These are phyloP conservation scores for Pilaira anomala DNA, from an alignment of 192 early-diverging fungal genomes.

Conservation along the genomic window DNA sequence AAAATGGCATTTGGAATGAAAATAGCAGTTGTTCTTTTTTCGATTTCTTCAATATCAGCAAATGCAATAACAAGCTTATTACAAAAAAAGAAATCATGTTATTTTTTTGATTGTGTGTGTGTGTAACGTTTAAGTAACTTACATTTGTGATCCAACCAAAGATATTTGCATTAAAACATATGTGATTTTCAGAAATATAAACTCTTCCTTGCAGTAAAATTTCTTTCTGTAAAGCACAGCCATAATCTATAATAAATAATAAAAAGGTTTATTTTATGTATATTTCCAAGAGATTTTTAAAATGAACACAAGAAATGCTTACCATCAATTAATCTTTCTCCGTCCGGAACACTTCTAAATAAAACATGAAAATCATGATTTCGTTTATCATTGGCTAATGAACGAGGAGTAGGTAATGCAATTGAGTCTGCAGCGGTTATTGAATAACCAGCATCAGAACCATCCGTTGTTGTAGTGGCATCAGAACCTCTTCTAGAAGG, in stretches of 20 bases:
- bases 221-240: conserved; percentile 85
- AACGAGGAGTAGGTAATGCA: too few relatives aligned
- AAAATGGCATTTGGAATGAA: conserved; percentile 88
- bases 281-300: not conserved
- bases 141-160: conserved; percentile 86
- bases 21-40: conserved; percentile 80
- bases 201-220: conserved; percentile 83
- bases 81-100: not conserved
- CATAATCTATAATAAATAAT: conserved; percentile 60
- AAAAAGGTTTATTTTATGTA: not conserved
- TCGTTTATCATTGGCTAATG: conserved; percentile 44
- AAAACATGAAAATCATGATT: conserved; percentile 52
- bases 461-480: not conserved
- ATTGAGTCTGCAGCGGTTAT: conserved; percentile 2
- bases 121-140: conserved; percentile 21
- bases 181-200: conserved; percentile 74
- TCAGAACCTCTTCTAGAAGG: not conserved
- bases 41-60: conserved; percentile 75
- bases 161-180: conserved; percentile 86
- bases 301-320: conserved; percentile 3
- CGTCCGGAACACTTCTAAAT: conserved; percentile 52
- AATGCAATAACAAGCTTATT: conserved; percentile 66
- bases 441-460: conserved; percentile 18
- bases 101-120: not conserved
- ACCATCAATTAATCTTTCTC: conserved; percentile 58